These are phyloP conservation scores for Coniosporium apollinis DNA, from an alignment of 495 filamentous ascomycete species.

Conservation along the genomic window DNA sequence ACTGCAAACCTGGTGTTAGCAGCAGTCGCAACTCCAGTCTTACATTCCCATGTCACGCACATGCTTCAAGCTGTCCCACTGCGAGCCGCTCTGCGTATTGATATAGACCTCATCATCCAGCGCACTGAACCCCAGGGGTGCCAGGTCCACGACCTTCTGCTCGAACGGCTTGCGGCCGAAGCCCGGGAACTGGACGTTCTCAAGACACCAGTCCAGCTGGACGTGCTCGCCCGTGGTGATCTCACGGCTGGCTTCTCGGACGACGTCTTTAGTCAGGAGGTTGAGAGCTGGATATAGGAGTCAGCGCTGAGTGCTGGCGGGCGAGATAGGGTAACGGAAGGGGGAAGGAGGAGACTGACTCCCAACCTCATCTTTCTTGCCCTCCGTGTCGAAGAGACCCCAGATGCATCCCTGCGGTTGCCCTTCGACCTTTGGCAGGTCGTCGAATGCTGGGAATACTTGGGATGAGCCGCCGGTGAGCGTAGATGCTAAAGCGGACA, in stretches of 20 bases:
- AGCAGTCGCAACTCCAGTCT: background rate
- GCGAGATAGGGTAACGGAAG: background rate
- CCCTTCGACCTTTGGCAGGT: conserved; percentile 1
- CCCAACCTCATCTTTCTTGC: conserved; percentile 3
- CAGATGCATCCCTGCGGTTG: conserved; percentile 2
- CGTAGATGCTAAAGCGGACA: conserved; percentile 3
- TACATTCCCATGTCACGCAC: background rate
- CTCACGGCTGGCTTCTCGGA: conserved; percentile 11
- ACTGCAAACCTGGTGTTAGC: no score
- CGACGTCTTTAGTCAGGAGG: conserved; percentile 15
- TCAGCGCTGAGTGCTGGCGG: background rate
- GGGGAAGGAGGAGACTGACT: conserved; percentile 2
- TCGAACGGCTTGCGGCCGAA: conserved; percentile 3
- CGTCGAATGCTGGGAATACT: conserved; percentile 1
- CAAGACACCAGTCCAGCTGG: conserved; percentile 4
- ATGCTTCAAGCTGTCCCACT: conserved; percentile 10
- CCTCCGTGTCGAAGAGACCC: conserved; percentile 3
- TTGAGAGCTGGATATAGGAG: conserved; percentile 4
- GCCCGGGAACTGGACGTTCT: conserved; percentile 2
- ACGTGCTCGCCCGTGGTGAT: conserved; percentile 8
- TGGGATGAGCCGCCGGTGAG: conserved; percentile 1
- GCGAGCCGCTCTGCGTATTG: conserved; percentile 8
- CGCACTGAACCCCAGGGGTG: conserved; percentile 1
- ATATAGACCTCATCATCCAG: conserved; percentile 8
- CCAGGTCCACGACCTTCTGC: conserved; percentile 3